Base-by-base conservation (phyloP, 148 eudicot species). In the Vaccinium darrowii region DNA sequence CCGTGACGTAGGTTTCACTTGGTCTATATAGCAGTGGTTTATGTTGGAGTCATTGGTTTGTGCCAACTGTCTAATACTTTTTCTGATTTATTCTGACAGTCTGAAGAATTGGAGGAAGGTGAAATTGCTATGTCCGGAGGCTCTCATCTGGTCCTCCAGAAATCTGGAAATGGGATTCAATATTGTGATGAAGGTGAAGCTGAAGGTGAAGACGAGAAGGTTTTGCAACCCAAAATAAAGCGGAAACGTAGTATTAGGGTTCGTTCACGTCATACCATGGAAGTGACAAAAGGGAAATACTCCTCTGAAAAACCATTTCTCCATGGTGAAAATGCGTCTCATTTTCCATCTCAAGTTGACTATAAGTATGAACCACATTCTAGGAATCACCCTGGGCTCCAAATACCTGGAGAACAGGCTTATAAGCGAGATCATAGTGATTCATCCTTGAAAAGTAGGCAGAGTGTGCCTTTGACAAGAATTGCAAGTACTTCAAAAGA, bases 161-260 rank as follows among this genome's bases (percentile, higher is more conserved):
- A 92, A 81, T 96, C 99, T 78, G 95, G 98, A 81, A 96, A 98
- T 88, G 93, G 94, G 96, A 91, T 87, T 86, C 95, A 94, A 84
- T 98, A 97, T 76, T 93, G 93, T 75, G 98, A 97, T 76, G 72
- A 65, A 25, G 33, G 33, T 65, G 72, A 23, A 65, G 71, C 30
- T 65, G 98, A 94, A 89, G 99, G 91, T 86, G 99, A 93, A 87
- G 98, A 92, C 86, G 98, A 95, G 84, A 98, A 93, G 88, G 96
- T 97, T 73, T 53, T 93, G 89, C 98, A 93, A 87, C 99, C 98
- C 8, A 97, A 92, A 92, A 91, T 94, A 83, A 97, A 94, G 87
- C 87, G 98, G 52, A 97, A 97, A 76, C 91, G 98, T 53, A 97
- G 99, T 86, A 90, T 94, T 57, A 89, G 99, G 86, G 86, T 89